Evolutionary conservation across 306 rosid genomes (phyloP), one percentile per base, ranked within the genome.

Genomic region (Vicia faba): DNA sequence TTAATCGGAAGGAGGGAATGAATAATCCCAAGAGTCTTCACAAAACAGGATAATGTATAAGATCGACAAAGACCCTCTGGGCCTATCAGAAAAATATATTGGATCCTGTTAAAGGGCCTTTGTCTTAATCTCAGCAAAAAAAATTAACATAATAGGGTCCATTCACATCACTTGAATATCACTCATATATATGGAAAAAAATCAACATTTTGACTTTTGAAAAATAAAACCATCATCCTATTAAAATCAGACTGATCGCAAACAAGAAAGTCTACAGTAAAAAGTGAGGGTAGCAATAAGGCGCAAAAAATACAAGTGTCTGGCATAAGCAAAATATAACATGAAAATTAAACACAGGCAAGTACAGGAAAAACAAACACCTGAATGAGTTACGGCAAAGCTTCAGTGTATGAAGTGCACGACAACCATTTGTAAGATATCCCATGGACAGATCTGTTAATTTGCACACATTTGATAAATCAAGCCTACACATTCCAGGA

Each of bases 341-440:
- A 7, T 6, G 26, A 31, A 7, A 57, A 70, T 13, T 57, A 8
- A 69, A 35, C 29, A 64, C n/a, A 29, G n/a, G 35, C 46, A 57
- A 0, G 38, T 39, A 13, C n/a, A 73, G 53, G 53, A 41, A 57
- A 50, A 66, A 45, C 36, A 75, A 40, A 45, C 69, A 93, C 97
- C 99, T 93, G 95, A 93, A 86, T 62, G 68, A 29, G 79, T 86
- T 85, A 60, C 89, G 87, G 66, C 86, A 72, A 44, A 93, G 88
- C 64, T 77, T 90, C 50, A 93, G 82, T 5, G 75, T 80, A 61
- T 82, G 85, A 82, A 93, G 80, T 74, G 58, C 59, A 5, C 25
- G 76, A 74, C 99, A 90, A 61, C 96, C 89, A 66, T 78, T 90
- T 40, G 97, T 87, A 69, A 93, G 99, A 82, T 85, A 85, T 64